Evolutionary conservation across 2,329 filamentous ascomycete species (phyloP).

Genomic region (Arthrobotrys sphaeroides): DNA sequence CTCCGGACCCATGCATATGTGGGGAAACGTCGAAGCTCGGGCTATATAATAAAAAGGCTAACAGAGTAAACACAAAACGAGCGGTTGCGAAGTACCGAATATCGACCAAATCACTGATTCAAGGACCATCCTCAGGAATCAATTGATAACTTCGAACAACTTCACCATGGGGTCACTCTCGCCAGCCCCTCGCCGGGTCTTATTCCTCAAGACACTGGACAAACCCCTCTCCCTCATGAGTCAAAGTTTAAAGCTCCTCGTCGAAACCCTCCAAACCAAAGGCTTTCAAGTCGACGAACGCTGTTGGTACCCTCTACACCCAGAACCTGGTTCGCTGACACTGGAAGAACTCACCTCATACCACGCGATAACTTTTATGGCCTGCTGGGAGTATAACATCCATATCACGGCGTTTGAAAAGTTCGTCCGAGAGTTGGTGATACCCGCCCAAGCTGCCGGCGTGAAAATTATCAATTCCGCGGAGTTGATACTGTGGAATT

Average conservation of each 20-base stretch:
- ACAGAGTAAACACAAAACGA: too few species aligned
- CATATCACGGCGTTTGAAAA: constrained; percentile 6
- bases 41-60: too few species aligned
- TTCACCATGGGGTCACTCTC: constrained; percentile 2
- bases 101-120: too few species aligned
- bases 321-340: constrained; percentile 8
- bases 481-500: constrained; percentile 27
- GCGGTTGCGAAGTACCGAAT: too few species aligned
- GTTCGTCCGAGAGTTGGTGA: constrained; percentile 6
- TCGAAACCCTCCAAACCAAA: constrained; percentile 5
- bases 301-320: constrained; percentile 21
- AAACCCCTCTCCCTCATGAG: background rate
- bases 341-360: constrained; percentile 4
- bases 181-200: background rate
- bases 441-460: background rate
- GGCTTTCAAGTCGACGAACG: constrained; percentile 17
- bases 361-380: constrained; percentile 12
- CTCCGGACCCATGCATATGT: too few species aligned
- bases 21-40: too few species aligned
- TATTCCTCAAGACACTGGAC: constrained; percentile 36
- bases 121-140: background rate
- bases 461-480: constrained; percentile 11
- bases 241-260: background rate
- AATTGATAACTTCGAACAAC: too few species aligned
- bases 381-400: constrained; percentile 26